phyloP scores from a whole-genome alignment of 345 rosid species.

The Clausena lansium region DNA sequence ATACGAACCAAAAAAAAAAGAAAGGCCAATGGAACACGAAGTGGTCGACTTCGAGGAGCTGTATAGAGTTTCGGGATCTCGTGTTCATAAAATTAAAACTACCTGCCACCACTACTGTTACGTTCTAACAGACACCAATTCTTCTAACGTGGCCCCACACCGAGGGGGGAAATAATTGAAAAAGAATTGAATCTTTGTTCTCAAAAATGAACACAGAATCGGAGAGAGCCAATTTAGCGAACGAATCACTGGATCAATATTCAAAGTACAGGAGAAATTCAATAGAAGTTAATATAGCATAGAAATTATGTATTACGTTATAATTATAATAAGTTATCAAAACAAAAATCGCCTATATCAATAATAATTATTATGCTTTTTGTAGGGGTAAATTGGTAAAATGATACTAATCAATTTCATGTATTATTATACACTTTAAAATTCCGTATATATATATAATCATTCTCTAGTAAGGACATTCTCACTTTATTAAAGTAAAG shows the following conservation, averaged over 20 bases:
- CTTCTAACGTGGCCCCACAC: background rate
- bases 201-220: background rate
- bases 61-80: slow-evolving; percentile 57
- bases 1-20: background rate
- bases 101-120: slow-evolving; percentile 30
- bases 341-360: too few relatives aligned
- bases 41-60: background rate
- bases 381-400: background rate
- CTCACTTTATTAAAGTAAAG: too few relatives aligned
- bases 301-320: too few relatives aligned
- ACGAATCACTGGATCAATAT: too few relatives aligned
- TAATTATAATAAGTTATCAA: too few relatives aligned
- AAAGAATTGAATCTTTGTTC: too few relatives aligned
- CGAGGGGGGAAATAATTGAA: background rate
- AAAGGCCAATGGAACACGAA: background rate
- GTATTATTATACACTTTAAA: too few relatives aligned
- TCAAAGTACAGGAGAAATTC: too few relatives aligned
- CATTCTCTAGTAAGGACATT: too few relatives aligned
- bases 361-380: background rate
- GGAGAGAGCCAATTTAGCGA: too few relatives aligned
- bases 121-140: slow-evolving; percentile 28
- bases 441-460: too few relatives aligned
- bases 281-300: too few relatives aligned
- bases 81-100: slow-evolving; percentile 65
- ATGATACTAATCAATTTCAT: background rate